phyloP scores from a whole-genome alignment of 768 basidiomycete genomes.

The Leccinum obscurum region DNA sequence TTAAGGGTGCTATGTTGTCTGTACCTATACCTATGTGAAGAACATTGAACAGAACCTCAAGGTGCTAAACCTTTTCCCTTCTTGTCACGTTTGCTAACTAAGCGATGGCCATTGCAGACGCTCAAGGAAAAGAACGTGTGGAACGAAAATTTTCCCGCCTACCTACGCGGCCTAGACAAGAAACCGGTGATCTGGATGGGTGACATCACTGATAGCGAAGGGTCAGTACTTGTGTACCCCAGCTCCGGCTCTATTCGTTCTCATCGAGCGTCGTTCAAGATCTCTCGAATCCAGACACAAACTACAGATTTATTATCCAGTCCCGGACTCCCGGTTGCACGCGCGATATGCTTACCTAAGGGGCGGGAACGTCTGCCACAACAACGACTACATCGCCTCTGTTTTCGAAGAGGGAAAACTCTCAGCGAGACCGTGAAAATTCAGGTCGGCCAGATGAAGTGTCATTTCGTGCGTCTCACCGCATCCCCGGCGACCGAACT shows the following conservation, averaged over 20 bases:
- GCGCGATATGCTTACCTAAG: too few species aligned
- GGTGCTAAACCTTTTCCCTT: slow-evolving; percentile 37
- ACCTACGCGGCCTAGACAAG: slow-evolving; percentile 70
- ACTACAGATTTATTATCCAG: slow-evolving; percentile 41
- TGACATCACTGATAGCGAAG: slow-evolving; percentile 74
- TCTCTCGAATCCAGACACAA: slow-evolving; percentile 58
- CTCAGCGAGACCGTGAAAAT: too few species aligned
- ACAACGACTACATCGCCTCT: too few species aligned
- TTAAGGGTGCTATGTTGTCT: slow-evolving; percentile 65
- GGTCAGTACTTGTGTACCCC: slow-evolving; percentile 40
- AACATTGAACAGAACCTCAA: slow-evolving; percentile 80
- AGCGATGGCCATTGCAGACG: slow-evolving; percentile 45
- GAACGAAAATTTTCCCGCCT: slow-evolving; percentile 50
- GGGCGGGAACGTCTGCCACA: too few species aligned
- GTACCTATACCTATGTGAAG: slow-evolving; percentile 66
- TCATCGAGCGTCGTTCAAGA: slow-evolving; percentile 41
- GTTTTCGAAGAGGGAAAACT: too few species aligned
- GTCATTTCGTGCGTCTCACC: too few species aligned
- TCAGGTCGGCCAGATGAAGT: too few species aligned
- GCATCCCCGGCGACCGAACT: too few species aligned
- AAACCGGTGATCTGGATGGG: slow-evolving; percentile 79
- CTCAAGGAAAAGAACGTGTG: slow-evolving; percentile 75
- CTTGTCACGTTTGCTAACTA: neutral
- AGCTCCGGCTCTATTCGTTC: neutral
- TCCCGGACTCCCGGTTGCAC: too few species aligned